Conservation (phyloP, 106 monocot species). For the Dendrobium huoshanense region DNA sequence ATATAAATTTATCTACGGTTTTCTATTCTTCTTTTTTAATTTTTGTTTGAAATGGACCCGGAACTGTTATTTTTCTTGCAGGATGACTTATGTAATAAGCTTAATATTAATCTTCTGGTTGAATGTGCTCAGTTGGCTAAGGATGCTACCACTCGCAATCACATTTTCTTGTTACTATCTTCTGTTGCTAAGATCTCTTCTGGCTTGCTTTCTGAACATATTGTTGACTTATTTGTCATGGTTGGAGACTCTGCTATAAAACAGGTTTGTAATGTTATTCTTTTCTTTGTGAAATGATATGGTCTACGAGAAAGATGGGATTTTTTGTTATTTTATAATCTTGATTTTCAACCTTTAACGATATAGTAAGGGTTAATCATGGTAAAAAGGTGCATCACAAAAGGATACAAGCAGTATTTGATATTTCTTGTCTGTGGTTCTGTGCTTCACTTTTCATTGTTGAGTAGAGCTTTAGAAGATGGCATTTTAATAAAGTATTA, state of each 20-base stretch:
- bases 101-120: slow-evolving; percentile 49
- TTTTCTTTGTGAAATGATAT: slow-evolving; percentile 3
- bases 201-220: slow-evolving; percentile 55
- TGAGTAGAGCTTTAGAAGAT: too few species aligned
- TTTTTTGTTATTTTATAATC: not conserved
- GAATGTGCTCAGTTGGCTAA: slow-evolving; percentile 46
- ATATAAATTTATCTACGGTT: not conserved
- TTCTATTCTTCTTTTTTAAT: not conserved
- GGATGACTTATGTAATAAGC: slow-evolving; percentile 34
- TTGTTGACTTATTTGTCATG: slow-evolving; percentile 52
- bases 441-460: too few species aligned
- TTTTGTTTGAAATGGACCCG: not conserved
- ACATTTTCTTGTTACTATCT: slow-evolving; percentile 61
- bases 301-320: not conserved
- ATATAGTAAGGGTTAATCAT: not conserved
- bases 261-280: slow-evolving; percentile 41
- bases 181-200: slow-evolving; percentile 64
- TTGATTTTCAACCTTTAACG: not conserved
- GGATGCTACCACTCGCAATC: slow-evolving; percentile 55
- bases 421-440: too few species aligned
- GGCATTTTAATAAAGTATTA: too few species aligned
- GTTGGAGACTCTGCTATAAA: slow-evolving; percentile 64
- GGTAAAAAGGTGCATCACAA: not conserved
- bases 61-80: slow-evolving; percentile 24
- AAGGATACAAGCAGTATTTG: too few species aligned